A percentile compares a stretch with the other conserved stretches of the same genome.
Evolutionary conservation across 2,329 filamentous ascomycete genomes (phyloP).

Genomic region (Fusarium euwallaceae): DNA sequence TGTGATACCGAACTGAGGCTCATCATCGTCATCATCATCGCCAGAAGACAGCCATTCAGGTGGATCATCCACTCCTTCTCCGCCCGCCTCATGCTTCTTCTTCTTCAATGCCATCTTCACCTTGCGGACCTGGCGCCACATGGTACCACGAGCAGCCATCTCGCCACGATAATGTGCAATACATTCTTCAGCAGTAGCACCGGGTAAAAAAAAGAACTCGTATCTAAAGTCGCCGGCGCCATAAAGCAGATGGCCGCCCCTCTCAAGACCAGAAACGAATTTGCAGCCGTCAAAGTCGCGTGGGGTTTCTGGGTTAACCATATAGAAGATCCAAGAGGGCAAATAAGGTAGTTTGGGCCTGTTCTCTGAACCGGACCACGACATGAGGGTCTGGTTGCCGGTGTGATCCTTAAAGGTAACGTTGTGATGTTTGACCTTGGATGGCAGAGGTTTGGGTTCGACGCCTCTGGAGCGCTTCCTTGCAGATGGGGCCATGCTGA

Average conservation of each 20-base stretch:
- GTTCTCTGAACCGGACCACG: background rate
- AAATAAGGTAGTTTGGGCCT: background rate
- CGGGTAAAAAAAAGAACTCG: background rate
- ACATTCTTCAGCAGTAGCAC: conserved; percentile 9
- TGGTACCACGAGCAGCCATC: conserved; percentile 11
- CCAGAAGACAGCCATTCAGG: background rate
- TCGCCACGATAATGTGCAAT: conserved; percentile 7
- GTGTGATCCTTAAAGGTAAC: background rate
- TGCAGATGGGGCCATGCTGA: background rate
- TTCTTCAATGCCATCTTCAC: conserved; percentile 5
- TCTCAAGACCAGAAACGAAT: background rate
- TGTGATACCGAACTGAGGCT: background rate
- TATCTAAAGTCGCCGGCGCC: background rate
- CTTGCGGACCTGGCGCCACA: conserved; percentile 18
- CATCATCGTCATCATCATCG: background rate
- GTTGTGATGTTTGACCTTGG: background rate
- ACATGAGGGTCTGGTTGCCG: background rate
- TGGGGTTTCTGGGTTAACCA: conserved; percentile 1
- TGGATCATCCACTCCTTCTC: background rate
- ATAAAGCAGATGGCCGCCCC: background rate
- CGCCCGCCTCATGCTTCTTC: conserved; percentile 1
- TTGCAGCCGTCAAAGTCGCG: conserved; percentile 1
- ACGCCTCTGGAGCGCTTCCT: background rate
- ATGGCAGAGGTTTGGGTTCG: background rate
- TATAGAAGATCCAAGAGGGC: conserved; percentile 5